phyloP scores from a whole-genome alignment of 768 basidiomycete species.

The Boletus rufocinnamomeus region DNA sequence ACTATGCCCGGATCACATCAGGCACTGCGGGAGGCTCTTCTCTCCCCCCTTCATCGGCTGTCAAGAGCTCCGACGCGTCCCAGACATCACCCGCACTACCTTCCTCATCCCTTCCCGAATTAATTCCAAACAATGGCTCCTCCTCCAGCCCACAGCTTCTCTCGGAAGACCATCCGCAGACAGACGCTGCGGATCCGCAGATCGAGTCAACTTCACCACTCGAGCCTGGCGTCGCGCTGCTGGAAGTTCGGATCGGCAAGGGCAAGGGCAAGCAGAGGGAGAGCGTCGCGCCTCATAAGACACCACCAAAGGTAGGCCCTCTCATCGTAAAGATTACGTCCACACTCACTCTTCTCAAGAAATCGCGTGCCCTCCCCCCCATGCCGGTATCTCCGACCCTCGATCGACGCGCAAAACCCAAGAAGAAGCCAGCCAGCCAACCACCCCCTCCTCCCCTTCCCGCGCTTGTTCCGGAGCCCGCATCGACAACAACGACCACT shows the following conservation, averaged over 20 bases:
- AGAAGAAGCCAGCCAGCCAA: conserved; percentile 22
- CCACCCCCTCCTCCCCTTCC: conserved; percentile 23
- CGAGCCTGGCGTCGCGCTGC: conserved; percentile 8
- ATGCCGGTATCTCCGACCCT: conserved; percentile 50
- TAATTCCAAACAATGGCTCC: conserved; percentile 62
- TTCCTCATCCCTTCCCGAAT: conserved; percentile 55
- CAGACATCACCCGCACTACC: conserved; percentile 35
- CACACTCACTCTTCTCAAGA: conserved; percentile 28
- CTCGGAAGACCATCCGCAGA: conserved; percentile 29
- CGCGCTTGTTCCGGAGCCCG: conserved; percentile 31
- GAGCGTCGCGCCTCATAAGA: conserved; percentile 18
- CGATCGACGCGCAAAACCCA: conserved; percentile 34
- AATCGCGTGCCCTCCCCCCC: conserved; percentile 41
- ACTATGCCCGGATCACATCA: conserved; percentile 37
- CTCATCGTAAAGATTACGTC: neutral
- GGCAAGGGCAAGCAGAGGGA: conserved; percentile 25
- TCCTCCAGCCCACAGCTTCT: conserved; percentile 63
- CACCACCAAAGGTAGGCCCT: conserved; percentile 31
- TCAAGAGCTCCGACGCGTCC: conserved; percentile 24
- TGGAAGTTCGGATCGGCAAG: conserved; percentile 15
- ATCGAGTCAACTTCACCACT: conserved; percentile 23
- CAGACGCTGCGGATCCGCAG: conserved; percentile 16
- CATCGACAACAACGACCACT: conserved; percentile 13
- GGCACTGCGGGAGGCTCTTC: conserved; percentile 11
- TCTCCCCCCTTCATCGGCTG: conserved; percentile 27